These are phyloP conservation scores for Cardamine resedifolia DNA, from an alignment of 345 rosid species.

Conservation along the genomic window DNA sequence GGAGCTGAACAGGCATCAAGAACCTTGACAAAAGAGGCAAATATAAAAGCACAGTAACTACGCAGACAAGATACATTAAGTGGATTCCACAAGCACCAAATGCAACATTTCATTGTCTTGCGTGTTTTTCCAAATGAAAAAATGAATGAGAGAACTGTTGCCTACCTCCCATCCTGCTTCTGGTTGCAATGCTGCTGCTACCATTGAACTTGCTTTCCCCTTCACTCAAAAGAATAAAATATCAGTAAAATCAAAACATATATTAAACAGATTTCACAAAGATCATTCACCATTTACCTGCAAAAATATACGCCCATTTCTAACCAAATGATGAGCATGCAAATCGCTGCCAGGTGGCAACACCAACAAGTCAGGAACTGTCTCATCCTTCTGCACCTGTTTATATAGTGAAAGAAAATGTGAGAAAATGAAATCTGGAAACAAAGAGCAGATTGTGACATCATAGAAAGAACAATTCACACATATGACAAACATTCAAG, in stretches of 20 bases:
- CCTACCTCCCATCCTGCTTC: constrained; percentile 80
- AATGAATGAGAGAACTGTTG: constrained; percentile 4
- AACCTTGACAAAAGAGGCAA: constrained; percentile 56
- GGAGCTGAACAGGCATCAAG: constrained; percentile 99
- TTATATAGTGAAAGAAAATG: background rate
- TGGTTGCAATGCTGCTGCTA: constrained; percentile 78
- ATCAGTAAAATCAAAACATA: background rate
- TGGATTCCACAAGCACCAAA: constrained; percentile 2
- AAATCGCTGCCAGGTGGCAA: constrained; percentile 82
- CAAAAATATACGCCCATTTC: constrained; percentile 66
- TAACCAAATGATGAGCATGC: constrained; percentile 80
- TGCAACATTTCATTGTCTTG: background rate
- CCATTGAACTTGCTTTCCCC: constrained; percentile 99
- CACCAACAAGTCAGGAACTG: constrained; percentile 65
- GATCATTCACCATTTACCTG: constrained; percentile 52
- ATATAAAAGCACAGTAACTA: constrained; percentile 20
- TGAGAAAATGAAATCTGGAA: background rate
- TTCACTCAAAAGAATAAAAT: constrained; percentile 28
- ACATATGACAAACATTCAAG: constrained; percentile 6
- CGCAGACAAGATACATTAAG: background rate
- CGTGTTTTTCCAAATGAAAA: background rate
- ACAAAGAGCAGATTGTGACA: constrained; percentile 2
- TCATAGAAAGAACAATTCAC: background rate
- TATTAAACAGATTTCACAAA: background rate
- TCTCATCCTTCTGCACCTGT: constrained; percentile 76